Base-by-base conservation (phyloP, 768 basidiomycete genomes). In the Exidia glandulosa region DNA sequence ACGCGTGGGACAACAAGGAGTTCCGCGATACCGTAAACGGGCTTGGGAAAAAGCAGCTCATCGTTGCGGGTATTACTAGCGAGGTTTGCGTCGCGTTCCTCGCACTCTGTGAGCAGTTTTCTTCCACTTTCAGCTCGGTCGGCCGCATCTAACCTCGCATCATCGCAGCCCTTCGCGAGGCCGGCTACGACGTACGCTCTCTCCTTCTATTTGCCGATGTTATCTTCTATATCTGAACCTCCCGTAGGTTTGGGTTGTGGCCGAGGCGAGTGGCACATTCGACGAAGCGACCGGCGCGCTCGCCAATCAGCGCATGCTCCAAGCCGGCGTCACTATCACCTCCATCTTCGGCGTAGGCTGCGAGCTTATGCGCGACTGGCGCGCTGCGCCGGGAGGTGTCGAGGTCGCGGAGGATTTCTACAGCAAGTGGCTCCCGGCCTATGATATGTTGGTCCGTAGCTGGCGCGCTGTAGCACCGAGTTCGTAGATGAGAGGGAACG, bases 281-380 rank as follows among this genome's bases (percentile, higher is more conserved):
- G 72, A 71, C 62, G 63, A 65, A 30, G 69, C 70, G 58, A 77
- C 73, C 34, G 76, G 77, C 1, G 71, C 71, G 29, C 76, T 76
- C 48, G 77, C 78, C 14, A 78, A 79, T 67, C 74, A 72, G 56
- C 74, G 78, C 50, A 79, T 79, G 78, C 73, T 77, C 48, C 70
- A 65, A 9, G 77, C 76, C 6, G 78, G 77, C 10, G 75, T 81
- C 5, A 70, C 78, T 7, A n/a, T 81, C 19, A 59, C 77, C 3
- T 79, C 78, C 4, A 66, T 73, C 63, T 79, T 79, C 62, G 75
- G 78, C 5, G 67, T 79, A 45, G 67, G 70, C 16, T 68, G 67
- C 31, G 79, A 81, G 65, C 70, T 79, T 36, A 78, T 81, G 78
- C 67, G 78, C 45, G 78, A 81, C 66, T 81, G 79, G 79, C 74